Evolutionary conservation across 331 rosid species (phyloP).

Genomic region (Rosa hybrid): DNA sequence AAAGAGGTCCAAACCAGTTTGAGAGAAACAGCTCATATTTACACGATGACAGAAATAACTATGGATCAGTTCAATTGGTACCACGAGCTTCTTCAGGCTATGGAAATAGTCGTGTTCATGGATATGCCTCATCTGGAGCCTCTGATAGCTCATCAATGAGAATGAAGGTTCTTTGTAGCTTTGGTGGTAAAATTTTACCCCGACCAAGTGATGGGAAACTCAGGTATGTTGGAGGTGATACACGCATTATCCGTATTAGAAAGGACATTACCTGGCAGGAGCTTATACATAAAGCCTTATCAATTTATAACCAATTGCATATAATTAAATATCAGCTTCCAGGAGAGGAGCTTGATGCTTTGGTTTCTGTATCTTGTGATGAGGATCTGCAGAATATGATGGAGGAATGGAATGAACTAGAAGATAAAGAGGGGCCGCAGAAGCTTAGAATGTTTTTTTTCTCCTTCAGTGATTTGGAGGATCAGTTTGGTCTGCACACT

Average conservation of each 20-base stretch:
- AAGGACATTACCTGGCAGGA: slow-evolving; percentile 83
- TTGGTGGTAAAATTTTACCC: slow-evolving; percentile 90
- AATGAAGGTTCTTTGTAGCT: slow-evolving; percentile 88
- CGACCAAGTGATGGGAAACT: slow-evolving; percentile 93
- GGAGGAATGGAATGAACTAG: slow-evolving; percentile 82
- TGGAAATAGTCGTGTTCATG: slow-evolving; percentile 47
- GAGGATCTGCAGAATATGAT: slow-evolving; percentile 98
- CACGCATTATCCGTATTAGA: slow-evolving; percentile 72
- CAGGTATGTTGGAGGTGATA: slow-evolving; percentile 95
- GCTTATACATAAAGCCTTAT: slow-evolving; percentile 58
- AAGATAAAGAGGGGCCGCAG: slow-evolving; percentile 49
- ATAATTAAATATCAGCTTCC: slow-evolving; percentile 93
- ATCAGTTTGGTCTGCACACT: slow-evolving; percentile 57
- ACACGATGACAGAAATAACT: slow-evolving; percentile 55
- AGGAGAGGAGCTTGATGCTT: slow-evolving; percentile 98
- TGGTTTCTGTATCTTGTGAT: slow-evolving; percentile 89
- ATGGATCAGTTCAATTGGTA: slow-evolving; percentile 58
- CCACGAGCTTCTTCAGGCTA: slow-evolving; percentile 46
- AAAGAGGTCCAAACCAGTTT: slow-evolving; percentile 56
- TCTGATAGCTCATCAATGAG: slow-evolving; percentile 51
- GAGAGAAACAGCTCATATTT: slow-evolving; percentile 49
- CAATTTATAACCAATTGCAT: slow-evolving; percentile 64
- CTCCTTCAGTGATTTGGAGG: slow-evolving; percentile 79
- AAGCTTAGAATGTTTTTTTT: slow-evolving; percentile 90
- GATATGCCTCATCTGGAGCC: slow-evolving; percentile 57